Conservation (phyloP, 2,329 filamentous ascomycete species). For the Capronia americana region DNA sequence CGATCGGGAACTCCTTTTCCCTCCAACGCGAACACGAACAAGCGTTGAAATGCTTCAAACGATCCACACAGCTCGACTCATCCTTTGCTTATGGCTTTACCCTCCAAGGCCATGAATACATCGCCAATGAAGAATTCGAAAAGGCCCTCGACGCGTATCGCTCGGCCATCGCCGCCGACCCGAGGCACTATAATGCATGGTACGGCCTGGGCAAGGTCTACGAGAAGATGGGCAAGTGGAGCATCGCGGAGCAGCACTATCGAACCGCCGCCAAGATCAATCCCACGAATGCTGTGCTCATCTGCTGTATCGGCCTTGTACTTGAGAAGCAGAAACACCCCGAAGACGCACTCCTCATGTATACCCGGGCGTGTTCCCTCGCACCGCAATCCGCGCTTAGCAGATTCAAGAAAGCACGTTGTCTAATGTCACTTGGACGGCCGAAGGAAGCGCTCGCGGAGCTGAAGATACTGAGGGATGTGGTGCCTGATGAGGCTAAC, state of each 20-base stretch:
- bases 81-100: slow-evolving; percentile 96
- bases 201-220: slow-evolving; percentile 85
- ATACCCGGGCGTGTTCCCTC: slow-evolving; percentile 79
- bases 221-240: slow-evolving; percentile 87
- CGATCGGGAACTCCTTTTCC: slow-evolving; percentile 92
- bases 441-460: slow-evolving; percentile 78
- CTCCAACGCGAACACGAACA: slow-evolving; percentile 91
- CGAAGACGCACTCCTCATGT: slow-evolving; percentile 78
- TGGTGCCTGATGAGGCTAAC: slow-evolving; percentile 92
- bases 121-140: slow-evolving; percentile 95
- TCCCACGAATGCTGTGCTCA: slow-evolving; percentile 87
- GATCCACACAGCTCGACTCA: slow-evolving; percentile 87
- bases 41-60: slow-evolving; percentile 90
- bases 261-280: slow-evolving; percentile 87
- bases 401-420: slow-evolving; percentile 90
- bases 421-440: slow-evolving; percentile 75
- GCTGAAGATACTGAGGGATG: slow-evolving; percentile 83
- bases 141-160: slow-evolving; percentile 90
- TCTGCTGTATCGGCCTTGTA: slow-evolving; percentile 89
- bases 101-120: slow-evolving; percentile 92
- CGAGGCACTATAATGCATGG: slow-evolving; percentile 96
- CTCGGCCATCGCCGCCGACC: slow-evolving; percentile 82
- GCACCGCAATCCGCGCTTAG: slow-evolving; percentile 82
- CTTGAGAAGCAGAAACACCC: slow-evolving; percentile 87
- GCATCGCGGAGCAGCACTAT: slow-evolving; percentile 91